Evolutionary conservation across 2,329 filamentous ascomycete species (phyloP).

Genomic region (Westerdykella ornata): DNA sequence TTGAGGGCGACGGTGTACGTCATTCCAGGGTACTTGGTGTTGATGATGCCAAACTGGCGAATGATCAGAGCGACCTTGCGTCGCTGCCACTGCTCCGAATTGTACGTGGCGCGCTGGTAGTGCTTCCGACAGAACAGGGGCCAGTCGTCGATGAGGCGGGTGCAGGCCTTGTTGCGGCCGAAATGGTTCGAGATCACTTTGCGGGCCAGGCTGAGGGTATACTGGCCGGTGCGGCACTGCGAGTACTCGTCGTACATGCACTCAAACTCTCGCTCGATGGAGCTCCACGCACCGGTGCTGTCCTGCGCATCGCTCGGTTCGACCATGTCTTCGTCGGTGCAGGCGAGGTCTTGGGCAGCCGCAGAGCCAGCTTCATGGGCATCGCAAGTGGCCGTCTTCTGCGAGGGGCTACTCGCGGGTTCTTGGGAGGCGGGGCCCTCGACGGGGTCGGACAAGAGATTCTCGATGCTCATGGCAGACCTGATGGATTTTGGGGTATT

Average conservation of each 20-base stretch:
- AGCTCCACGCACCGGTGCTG: background rate
- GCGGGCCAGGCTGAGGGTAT: conserved; percentile 28
- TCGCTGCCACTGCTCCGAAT: conserved; percentile 28
- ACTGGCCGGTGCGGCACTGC: conserved; percentile 30
- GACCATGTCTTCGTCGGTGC: no score
- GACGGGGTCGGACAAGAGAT: conserved; percentile 4
- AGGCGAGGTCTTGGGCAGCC: no score
- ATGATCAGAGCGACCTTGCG: conserved; percentile 31
- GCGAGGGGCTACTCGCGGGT: no score
- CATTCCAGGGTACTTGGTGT: conserved; percentile 23
- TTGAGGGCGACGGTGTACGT: conserved; percentile 30
- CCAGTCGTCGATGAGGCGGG: conserved; percentile 26
- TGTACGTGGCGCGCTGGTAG: conserved; percentile 38
- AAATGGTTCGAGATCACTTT: conserved; percentile 39
- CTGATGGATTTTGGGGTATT: conserved; percentile 9
- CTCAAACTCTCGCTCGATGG: conserved; percentile 20
- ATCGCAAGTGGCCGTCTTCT: no score
- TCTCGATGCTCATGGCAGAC: conserved; percentile 21
- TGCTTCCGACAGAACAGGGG: conserved; percentile 37
- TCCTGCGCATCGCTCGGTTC: no score
- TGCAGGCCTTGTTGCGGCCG: conserved; percentile 37
- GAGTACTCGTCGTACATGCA: conserved; percentile 30
- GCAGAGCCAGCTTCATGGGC: no score
- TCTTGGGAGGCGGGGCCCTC: no score
- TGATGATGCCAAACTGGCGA: conserved; percentile 30